A percentile compares a stretch with the other conserved stretches of the same genome.
phyloP scores from a whole-genome alignment of 345 rosid genomes.

The Cardiospermum halicacabum region DNA sequence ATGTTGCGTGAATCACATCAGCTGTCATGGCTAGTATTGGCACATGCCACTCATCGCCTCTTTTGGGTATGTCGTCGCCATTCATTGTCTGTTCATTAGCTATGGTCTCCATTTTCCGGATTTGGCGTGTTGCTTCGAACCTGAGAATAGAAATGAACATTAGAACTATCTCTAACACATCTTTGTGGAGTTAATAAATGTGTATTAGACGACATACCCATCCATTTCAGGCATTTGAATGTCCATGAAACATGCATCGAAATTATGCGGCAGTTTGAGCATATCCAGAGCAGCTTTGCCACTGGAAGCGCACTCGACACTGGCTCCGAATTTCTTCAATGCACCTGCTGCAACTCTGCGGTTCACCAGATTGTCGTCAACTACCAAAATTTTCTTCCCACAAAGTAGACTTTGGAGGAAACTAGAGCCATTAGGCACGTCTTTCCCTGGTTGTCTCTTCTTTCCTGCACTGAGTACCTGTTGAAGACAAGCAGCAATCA shows the following conservation, averaged over 20 bases:
- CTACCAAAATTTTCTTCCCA: conserved; percentile 85
- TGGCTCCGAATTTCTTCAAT: conserved; percentile 87
- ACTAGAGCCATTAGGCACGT: conserved; percentile 37
- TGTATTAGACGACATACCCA: conserved; percentile 46
- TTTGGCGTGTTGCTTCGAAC: conserved; percentile 83
- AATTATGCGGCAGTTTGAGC: conserved; percentile 75
- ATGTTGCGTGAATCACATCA: conserved; percentile 89
- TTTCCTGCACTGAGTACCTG: conserved; percentile 71
- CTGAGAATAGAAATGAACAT: conserved; percentile 23
- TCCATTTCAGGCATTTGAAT: conserved; percentile 99
- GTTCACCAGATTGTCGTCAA: conserved; percentile 87
- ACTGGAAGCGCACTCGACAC: conserved; percentile 79
- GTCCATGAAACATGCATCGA: conserved; percentile 99
- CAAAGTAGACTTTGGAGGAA: conserved; percentile 51
- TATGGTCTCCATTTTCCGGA: conserved; percentile 69
- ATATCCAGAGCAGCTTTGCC: conserved; percentile 71
- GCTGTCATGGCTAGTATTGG: conserved; percentile 98
- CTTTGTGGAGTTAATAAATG: background rate
- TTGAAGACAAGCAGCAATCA: conserved; percentile 93
- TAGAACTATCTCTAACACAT: background rate
- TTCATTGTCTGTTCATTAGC: conserved; percentile 48
- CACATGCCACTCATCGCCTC: conserved; percentile 48
- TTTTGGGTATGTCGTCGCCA: conserved; percentile 18
- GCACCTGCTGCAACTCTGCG: conserved; percentile 95
- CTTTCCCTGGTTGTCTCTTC: conserved; percentile 47